Evolutionary conservation across 257 asterid species (phyloP).

Genomic region (Solanum clarkiae): DNA sequence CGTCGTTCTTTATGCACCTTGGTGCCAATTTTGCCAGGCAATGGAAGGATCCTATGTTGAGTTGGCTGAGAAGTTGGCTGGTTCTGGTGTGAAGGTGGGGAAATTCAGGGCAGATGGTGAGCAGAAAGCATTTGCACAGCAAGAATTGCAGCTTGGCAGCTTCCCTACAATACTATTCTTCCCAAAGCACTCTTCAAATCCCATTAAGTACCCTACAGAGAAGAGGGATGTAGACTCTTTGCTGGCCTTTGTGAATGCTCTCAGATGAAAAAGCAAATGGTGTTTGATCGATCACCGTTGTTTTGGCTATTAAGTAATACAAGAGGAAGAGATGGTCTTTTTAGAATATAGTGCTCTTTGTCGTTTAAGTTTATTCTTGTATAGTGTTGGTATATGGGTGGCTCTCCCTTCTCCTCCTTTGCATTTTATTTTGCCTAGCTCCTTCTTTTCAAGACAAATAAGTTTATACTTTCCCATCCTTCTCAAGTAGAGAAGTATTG

Average conservation of each 20-base stretch:
- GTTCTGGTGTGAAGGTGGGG: conserved; percentile 64
- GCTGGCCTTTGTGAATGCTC: conserved; percentile 68
- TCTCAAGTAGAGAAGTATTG: neutral
- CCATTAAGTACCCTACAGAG: conserved; percentile 70
- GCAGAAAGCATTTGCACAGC: conserved; percentile 59
- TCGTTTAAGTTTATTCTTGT: neutral
- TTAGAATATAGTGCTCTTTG: neutral
- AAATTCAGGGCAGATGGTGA: conserved; percentile 84
- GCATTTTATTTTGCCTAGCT: neutral
- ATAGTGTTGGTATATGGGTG: neutral
- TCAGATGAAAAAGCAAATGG: conserved; percentile 17
- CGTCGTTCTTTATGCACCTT: conserved; percentile 77
- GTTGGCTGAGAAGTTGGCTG: conserved; percentile 50
- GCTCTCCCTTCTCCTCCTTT: conserved; percentile 15
- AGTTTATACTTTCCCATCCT: neutral
- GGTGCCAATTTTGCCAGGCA: conserved; percentile 88
- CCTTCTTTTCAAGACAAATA: neutral
- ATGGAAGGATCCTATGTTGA: conserved; percentile 71
- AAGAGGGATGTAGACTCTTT: conserved; percentile 69
- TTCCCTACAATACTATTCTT: conserved; percentile 73
- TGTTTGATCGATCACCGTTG: neutral
- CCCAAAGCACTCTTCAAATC: conserved; percentile 51
- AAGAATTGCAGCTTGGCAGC: conserved; percentile 57
- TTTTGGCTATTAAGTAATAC: neutral
- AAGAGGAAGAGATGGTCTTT: neutral